Conservation (phyloP, 257 asterid species). For the Nicotiana sylvestris region DNA sequence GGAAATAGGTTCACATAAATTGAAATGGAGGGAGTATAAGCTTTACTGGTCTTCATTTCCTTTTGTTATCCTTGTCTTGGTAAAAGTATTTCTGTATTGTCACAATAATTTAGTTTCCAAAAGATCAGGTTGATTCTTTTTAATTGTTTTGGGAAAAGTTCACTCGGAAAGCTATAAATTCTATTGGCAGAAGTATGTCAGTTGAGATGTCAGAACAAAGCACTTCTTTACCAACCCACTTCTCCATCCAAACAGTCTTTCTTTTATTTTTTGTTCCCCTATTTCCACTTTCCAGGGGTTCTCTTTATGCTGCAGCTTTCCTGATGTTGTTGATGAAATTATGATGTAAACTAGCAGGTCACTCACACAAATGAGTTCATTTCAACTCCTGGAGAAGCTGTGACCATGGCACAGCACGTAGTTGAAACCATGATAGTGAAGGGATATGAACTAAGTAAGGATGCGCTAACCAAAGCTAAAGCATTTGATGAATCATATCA, state of each 20-base stretch:
- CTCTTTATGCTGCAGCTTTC: not conserved
- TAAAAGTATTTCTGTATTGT: not conserved
- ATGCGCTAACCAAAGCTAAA: slow-evolving; percentile 54
- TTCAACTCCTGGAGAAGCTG: slow-evolving; percentile 53
- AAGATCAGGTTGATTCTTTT: not conserved
- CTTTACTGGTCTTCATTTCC: not conserved
- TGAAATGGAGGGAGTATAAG: too few relatives aligned
- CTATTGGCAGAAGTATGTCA: not conserved
- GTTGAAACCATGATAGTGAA: slow-evolving; percentile 47
- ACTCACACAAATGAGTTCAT: slow-evolving; percentile 28
- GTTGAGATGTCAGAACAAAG: not conserved
- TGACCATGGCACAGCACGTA: slow-evolving; percentile 42
- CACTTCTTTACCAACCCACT: not conserved
- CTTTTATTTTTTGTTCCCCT: not conserved
- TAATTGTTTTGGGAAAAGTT: not conserved
- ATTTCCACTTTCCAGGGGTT: not conserved
- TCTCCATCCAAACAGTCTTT: not conserved
- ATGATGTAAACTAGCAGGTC: slow-evolving; percentile 19
- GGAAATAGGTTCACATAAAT: too few relatives aligned
- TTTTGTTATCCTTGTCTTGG: not conserved
- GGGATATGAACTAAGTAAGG: slow-evolving; percentile 52
- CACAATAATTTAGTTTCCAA: not conserved
- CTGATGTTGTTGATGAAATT: not conserved
- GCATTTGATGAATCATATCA: slow-evolving; percentile 52
- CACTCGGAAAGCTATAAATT: not conserved